Percentiles rank a stretch among this genome's conserved stretches.
Conservation (phyloP, 495 filamentous ascomycete genomes). For the Penicillium manginii region DNA sequence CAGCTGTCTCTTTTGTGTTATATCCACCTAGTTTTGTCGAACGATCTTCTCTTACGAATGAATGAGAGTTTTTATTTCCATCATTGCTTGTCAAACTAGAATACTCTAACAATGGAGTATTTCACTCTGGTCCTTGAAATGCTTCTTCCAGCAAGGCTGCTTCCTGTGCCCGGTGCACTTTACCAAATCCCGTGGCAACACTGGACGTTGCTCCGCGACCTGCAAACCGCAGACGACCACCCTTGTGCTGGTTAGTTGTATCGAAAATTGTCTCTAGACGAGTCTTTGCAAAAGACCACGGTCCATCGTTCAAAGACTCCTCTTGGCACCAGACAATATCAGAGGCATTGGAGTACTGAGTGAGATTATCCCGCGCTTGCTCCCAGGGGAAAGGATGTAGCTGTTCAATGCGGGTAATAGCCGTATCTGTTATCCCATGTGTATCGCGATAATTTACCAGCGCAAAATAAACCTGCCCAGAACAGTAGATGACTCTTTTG, state of each 20-base stretch:
- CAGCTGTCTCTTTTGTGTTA: neutral
- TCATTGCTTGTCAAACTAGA: neutral
- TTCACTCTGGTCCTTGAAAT: slow-evolving; percentile 1
- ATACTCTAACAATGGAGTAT: neutral
- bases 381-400: slow-evolving; percentile 98
- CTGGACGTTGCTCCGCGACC: slow-evolving; percentile 86
- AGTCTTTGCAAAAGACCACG: slow-evolving; percentile 93
- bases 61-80: slow-evolving; percentile 16
- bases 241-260: slow-evolving; percentile 83
- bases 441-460: slow-evolving; percentile 87
- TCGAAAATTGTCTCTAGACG: slow-evolving; percentile 95
- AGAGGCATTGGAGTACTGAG: slow-evolving; percentile 93
- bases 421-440: slow-evolving; percentile 81
- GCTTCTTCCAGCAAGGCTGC: slow-evolving; percentile 5
- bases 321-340: slow-evolving; percentile 97
- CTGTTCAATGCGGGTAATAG: slow-evolving; percentile 95
- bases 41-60: slow-evolving; percentile 23
- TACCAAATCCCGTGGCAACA: slow-evolving; percentile 92
- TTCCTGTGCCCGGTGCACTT: slow-evolving; percentile 63
- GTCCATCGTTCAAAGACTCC: slow-evolving; percentile 95
- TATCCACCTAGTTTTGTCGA: slow-evolving; percentile 11
- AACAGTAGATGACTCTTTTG: slow-evolving; percentile 90
- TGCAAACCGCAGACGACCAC: slow-evolving; percentile 95
- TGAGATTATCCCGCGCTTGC: slow-evolving; percentile 90
- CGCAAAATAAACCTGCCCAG: slow-evolving; percentile 90